Base-by-base conservation (phyloP, 106 monocot genomes). In the Dendrobium huoshanense region DNA sequence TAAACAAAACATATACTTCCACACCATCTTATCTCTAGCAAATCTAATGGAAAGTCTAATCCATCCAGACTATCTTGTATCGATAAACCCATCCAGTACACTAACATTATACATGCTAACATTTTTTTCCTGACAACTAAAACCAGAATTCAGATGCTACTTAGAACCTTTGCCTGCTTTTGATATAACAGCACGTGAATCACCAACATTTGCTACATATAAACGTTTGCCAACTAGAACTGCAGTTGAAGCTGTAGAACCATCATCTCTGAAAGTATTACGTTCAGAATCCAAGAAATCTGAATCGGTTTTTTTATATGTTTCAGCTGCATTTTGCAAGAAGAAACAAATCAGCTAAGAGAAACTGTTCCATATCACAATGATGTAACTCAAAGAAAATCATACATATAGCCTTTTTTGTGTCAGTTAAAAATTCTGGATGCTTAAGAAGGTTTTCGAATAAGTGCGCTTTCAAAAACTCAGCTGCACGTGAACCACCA, bases 181-280 rank as follows among this genome's bases (percentile, higher is more conserved):
- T 20, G 92, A 94, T 80, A 97, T 87, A 40, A 70, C 70, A 29
- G 70, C 37, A 16, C 70, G 70, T 33, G 70, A 70, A 70, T 70
- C 70, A 75, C 97, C 97, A 81, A 97, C 97, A 92, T 97, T 97
- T 76, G 97, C 97, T 45, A 97, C 97, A 84, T 88, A 97, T n/a
- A 97, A 83, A 77, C 86, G 87, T 59, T 85, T 88, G 25, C 94
- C 94, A 83, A 97, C 87, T 75, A 97, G 82, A 82, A 97, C 88
- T 45, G 94, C 94, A 24, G 97, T 91, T 72, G 89, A 88, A 79
- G 97, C 97, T 64, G 97, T 97, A 44, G 97, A 97, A 24, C 97
- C 97, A 84, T 97, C 97, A 89, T 97, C 92, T 82, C 94, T 87
- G 19, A 84, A 88, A 72, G 87, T 84, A 79, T 87, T 89, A 24